A percentile compares a stretch with the other conserved stretches of the same genome.
These are phyloP conservation scores for Fusarium sacchari DNA, from an alignment of 2,329 filamentous ascomycete genomes.

Conservation along the genomic window DNA sequence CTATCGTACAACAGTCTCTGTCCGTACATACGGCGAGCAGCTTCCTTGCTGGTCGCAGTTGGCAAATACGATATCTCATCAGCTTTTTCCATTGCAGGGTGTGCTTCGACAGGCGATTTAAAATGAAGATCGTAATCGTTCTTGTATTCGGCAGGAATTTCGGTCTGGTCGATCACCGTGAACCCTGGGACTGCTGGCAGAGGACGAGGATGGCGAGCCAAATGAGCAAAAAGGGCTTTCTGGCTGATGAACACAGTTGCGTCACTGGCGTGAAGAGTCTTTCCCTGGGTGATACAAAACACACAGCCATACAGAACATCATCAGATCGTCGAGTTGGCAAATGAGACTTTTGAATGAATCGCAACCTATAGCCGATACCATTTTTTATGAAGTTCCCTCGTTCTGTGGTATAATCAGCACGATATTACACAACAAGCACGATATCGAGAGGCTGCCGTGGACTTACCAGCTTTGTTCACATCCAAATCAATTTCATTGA, in stretches of 20 bases:
- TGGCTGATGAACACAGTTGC: conserved; percentile 67
- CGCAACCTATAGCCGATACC: conserved; percentile 62
- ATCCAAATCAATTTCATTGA: conserved; percentile 62
- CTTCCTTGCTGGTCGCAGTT: conserved; percentile 57
- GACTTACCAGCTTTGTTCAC: conserved; percentile 58
- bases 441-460: not conserved
- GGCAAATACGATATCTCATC: conserved; percentile 56
- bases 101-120: conserved; percentile 50
- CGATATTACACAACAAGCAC: not conserved
- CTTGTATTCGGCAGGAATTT: conserved; percentile 52
- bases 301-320: conserved; percentile 65
- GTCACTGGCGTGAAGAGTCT: conserved; percentile 63
- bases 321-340: conserved; percentile 60
- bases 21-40: conserved; percentile 59
- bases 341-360: conserved; percentile 66
- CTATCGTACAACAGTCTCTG: conserved; percentile 58
- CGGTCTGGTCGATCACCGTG: conserved; percentile 57
- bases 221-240: conserved; percentile 62
- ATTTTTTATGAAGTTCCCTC: conserved; percentile 58
- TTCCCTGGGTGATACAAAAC: conserved; percentile 62
- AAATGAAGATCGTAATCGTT: conserved; percentile 67
- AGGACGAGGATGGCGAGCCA: conserved; percentile 64
- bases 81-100: conserved; percentile 55
- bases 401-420: conserved; percentile 47
- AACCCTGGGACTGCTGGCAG: conserved; percentile 61